phyloP scores from a whole-genome alignment of 495 filamentous ascomycete genomes.

The Astrothelium subdiscretum region DNA sequence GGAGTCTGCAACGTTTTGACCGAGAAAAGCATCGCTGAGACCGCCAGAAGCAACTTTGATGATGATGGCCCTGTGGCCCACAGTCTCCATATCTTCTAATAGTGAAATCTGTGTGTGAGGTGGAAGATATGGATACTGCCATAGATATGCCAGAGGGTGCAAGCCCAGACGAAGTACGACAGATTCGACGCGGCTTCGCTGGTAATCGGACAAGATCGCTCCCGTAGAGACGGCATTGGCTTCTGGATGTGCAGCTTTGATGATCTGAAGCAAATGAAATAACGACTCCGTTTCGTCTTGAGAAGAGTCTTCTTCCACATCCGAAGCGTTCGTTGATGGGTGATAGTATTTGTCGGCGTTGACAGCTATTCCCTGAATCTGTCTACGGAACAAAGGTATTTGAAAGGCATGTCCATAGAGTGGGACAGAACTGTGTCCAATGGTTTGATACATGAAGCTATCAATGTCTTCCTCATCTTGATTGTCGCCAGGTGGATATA shows the following conservation, averaged over 20 bases:
- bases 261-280: conserved; percentile 52
- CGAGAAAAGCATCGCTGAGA: conserved; percentile 67
- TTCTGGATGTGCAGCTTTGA: conserved; percentile 54
- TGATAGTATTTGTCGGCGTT: conserved; percentile 53
- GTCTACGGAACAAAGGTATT: conserved; percentile 66
- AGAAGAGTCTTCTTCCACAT: background rate
- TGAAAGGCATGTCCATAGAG: conserved; percentile 67
- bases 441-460: conserved; percentile 99
- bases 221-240: conserved; percentile 80
- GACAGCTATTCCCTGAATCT: conserved; percentile 57
- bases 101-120: conserved; percentile 37
- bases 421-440: conserved; percentile 78
- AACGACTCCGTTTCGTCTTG: conserved; percentile 83
- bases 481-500: conserved; percentile 45
- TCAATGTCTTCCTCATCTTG: conserved; percentile 60
- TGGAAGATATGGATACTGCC: conserved; percentile 76
- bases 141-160: conserved; percentile 71
- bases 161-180: conserved; percentile 69
- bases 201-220: conserved; percentile 89
- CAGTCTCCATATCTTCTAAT: conserved; percentile 67
- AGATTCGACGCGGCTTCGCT: conserved; percentile 85
- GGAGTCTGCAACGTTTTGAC: conserved; percentile 60
- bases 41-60: conserved; percentile 92
- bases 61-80: conserved; percentile 70
- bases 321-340: background rate